Evolutionary conservation across 192 early-diverging fungal genomes (phyloP).

Genomic region (Chytriomyces hyalinus): DNA sequence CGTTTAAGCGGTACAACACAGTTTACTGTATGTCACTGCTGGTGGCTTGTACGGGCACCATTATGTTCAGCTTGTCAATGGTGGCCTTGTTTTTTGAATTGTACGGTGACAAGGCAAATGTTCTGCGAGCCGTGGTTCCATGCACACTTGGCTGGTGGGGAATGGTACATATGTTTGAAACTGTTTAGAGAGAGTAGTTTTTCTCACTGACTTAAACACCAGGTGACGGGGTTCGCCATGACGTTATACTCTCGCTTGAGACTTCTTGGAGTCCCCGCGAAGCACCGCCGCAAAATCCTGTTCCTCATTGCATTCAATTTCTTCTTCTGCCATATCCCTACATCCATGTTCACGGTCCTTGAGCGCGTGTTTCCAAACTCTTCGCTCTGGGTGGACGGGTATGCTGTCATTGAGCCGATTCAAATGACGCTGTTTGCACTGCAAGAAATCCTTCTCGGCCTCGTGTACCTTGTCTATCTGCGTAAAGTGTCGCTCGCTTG

Average conservation of each 20-base stretch:
- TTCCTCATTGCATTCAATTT: neutral
- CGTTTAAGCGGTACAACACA: neutral
- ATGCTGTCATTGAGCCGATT: neutral
- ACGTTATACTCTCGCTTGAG: slow-evolving; percentile 36
- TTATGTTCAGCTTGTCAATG: neutral
- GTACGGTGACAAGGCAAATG: neutral
- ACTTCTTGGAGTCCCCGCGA: slow-evolving; percentile 3
- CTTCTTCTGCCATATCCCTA: neutral
- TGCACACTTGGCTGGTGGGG: too few relatives aligned
- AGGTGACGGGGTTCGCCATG: slow-evolving; percentile 37
- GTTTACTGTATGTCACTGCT: neutral
- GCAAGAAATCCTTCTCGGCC: neutral
- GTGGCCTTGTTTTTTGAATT: neutral
- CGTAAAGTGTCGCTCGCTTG: neutral
- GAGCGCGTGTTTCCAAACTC: neutral
- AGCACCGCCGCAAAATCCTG: neutral
- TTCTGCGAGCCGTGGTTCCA: neutral
- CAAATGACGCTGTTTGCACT: neutral
- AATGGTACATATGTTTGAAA: too few relatives aligned
- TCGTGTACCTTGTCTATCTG: neutral
- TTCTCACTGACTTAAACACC: slow-evolving; percentile 24
- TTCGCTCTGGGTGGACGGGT: neutral
- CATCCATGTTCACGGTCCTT: neutral
- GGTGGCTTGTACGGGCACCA: neutral
- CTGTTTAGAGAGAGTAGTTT: slow-evolving; percentile 6